Base-by-base conservation (phyloP, 2,329 filamentous ascomycete genomes). In the Byssothecium circinans region DNA sequence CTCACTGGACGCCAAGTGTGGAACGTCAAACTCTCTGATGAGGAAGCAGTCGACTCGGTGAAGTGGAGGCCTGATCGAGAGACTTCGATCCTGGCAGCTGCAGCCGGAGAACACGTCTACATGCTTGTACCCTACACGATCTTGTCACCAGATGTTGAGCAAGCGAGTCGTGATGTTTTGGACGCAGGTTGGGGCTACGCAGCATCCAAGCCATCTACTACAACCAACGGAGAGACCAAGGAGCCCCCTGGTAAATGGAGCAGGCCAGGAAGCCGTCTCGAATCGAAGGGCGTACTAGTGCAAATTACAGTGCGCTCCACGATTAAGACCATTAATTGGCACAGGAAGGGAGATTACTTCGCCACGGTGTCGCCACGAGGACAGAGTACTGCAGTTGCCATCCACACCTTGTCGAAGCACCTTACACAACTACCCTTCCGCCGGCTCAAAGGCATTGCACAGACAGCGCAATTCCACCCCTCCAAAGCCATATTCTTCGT, bases 351-450 rank as follows among this genome's bases (percentile, higher is more conserved):
- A 60, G 92, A 97, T 69, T 96, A 96, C 75, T 87, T 99, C 65
- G 87, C 89, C 58, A 95, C 91, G 1, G 90, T 96, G 18, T 95
- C 90, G 41, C 91, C 94, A 1, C 81, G 82, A 11, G 88, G 88
- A 25, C 85, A 88, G 65, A 81, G 83, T 58, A 86, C 83, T 64
- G 89, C 94, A 4, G 89, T 99, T 43, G 87, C 90, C 44, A 95
- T 99, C 53, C 94, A 99, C 75, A 96, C 92, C 0, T 78, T 99
- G 52, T 94, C 89, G 47, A 96, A 95, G 72, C 94, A 99, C 74
- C 81, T 92, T 37, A 96, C 91, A 2, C 94, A 99, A 72, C 86
- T 94, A 56, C 95, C 94, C 20, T 97, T 99, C 83, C 87, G 89
- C 51, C 81, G 82, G 48, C 72, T 86, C 54, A 84, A 84, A 64